phyloP scores from a whole-genome alignment of 192 early-diverging fungal species.

The Geosiphon pyriformis region DNA sequence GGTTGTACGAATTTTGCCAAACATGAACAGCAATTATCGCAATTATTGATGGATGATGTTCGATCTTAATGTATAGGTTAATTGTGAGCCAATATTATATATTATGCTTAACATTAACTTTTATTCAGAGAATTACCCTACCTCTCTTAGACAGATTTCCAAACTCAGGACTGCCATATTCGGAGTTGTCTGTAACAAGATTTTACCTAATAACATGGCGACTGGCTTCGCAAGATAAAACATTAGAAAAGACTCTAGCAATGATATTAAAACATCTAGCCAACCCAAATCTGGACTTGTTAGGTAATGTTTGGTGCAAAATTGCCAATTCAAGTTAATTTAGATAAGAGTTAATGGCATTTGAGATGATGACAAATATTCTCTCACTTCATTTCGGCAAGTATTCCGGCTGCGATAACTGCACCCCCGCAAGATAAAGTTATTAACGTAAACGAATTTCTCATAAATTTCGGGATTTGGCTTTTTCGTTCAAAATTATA shows the following conservation, averaged over 20 bases:
- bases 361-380: background rate
- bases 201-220: slow-evolving; percentile 42
- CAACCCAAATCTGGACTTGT: slow-evolving; percentile 28
- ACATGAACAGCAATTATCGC: slow-evolving; percentile 45
- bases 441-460: background rate
- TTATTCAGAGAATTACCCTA: background rate
- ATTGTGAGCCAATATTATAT: slow-evolving; percentile 33
- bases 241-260: slow-evolving; percentile 43
- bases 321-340: too few species aligned
- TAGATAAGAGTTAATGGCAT: too few species aligned
- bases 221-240: slow-evolving; percentile 45
- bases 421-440: slow-evolving; percentile 31
- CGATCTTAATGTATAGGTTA: slow-evolving; percentile 24
- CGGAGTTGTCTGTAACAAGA: slow-evolving; percentile 51
- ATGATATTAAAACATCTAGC: slow-evolving; percentile 44
- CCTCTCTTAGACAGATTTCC: slow-evolving; percentile 43
- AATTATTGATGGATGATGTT: slow-evolving; percentile 41
- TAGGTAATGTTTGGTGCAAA: too few species aligned
- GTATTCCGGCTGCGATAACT: slow-evolving; percentile 20
- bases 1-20: slow-evolving; percentile 52
- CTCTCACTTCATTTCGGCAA: background rate
- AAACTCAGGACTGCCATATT: slow-evolving; percentile 34
- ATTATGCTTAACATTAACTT: background rate
- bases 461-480: too few species aligned
- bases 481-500: too few species aligned